Evolutionary conservation across 306 rosid species (phyloP), one percentile per base, ranked within the genome.

Genomic region (Casuarina equisetifolia): DNA sequence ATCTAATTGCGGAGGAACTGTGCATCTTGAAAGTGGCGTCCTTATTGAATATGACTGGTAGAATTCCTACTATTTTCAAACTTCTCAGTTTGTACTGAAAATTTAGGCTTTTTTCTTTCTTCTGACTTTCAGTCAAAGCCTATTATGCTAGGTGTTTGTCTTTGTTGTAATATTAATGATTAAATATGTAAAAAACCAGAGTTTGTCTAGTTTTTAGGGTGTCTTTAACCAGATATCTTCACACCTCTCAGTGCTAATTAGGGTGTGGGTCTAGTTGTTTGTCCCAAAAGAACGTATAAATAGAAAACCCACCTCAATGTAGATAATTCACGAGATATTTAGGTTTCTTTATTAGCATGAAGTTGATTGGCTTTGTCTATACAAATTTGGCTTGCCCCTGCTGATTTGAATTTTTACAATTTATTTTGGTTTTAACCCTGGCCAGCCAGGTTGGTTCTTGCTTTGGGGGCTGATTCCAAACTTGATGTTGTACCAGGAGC

Each of bases 371-470:
- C 13, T 6, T n/a, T 78, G 19, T 59, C 44, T 58, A 43, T 15
- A 4, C n/a, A 8, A 45, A 61, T 15, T 13, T 72, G 8, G 52
- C n/a, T 79, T 20, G 20, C 71, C 61, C 62, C 51, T 82, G 49
- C 63, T 78, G 79, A 76, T 84, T 82, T 90, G 70, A 81, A 58
- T 80, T 57, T 48, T 76, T 68, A 25, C 32, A 0, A 71, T 48
- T 71, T 77, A 50, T 74, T 85, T 81, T 82, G 35, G 15, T 69
- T 42, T 79, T 49, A 66, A 64, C 62, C 35, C 76, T 86, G 96
- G 93, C 85, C 96, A 92, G 93, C 90, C 93, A 92, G 97, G 98
- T 87, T 95, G 85, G 97, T 95, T 89, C 97, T 95, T 85, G 91
- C 98, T 76, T 84, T 92, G 88, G 97, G 98, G 72, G 95, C 98